A percentile compares a stretch with the other conserved stretches of the same genome.
Conservation (phyloP, 805 yeast species). For the Candida germanica region DNA sequence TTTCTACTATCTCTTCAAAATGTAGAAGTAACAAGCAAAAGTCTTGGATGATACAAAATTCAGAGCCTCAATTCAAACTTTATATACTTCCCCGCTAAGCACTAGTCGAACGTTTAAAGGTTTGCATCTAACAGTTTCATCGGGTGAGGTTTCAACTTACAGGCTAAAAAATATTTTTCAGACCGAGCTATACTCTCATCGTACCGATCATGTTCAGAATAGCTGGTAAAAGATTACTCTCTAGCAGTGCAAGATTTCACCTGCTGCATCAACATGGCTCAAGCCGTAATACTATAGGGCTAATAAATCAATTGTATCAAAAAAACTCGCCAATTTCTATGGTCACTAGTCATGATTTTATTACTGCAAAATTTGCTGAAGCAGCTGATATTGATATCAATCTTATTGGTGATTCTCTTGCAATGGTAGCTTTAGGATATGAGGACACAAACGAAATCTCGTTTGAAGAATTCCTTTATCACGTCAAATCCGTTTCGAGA, state of each 20-base stretch:
- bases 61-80: too few relatives aligned
- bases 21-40: too few relatives aligned
- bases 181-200: not conserved
- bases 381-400: conserved; percentile 64
- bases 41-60: too few relatives aligned
- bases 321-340: conserved; percentile 31
- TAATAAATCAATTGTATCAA: conserved; percentile 17
- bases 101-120: too few relatives aligned
- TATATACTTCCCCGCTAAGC: too few relatives aligned
- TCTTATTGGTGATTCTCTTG: conserved; percentile 87
- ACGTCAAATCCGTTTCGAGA: conserved; percentile 71
- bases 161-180: too few relatives aligned
- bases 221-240: not conserved
- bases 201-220: not conserved
- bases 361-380: conserved; percentile 71
- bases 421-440: conserved; percentile 89
- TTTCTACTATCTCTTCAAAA: too few relatives aligned
- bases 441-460: conserved; percentile 70
- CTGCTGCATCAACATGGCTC: conserved; percentile 12
- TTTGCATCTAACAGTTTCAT: too few relatives aligned
- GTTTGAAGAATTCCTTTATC: conserved; percentile 76
- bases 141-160: too few relatives aligned
- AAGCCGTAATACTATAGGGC: conserved; percentile 20
- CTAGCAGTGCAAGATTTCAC: not conserved
- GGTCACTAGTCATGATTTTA: conserved; percentile 87